Conservation (phyloP, 176 grass and related monocot genomes). For the maize (Zea mays) region Zm-B73-REFERENCE-NAM-5.0 NC_050101.1:35942001-35942500, state of each 20-base stretch:
- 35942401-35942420: not conserved
- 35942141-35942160: not conserved
- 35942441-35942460: not conserved
- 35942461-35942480: not conserved
- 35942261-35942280: constrained; percentile 64
- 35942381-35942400: not conserved
- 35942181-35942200: constrained; percentile 32
- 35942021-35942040: constrained; percentile 94
- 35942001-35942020: constrained; percentile 89
- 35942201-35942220: constrained; percentile 76
- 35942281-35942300: constrained; percentile 63
- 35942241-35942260: constrained; percentile 73
- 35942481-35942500: not conserved
- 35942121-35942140: constrained; percentile 13
- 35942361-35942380: not conserved
- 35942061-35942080: constrained; percentile 81
- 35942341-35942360: not conserved
- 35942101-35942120: constrained; percentile 34
- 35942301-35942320: constrained; percentile 46
- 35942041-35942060: constrained; percentile 81
- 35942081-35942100: constrained; percentile 97
- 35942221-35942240: constrained; percentile 92
- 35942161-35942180: constrained; percentile 23
- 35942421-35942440: not conserved
- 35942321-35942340: not conserved